A percentile compares a stretch with the other conserved stretches of the same genome.
These are phyloP conservation scores for Glomus cerebriforme DNA, from an alignment of 192 early-diverging fungal genomes.

Conservation along the genomic window DNA sequence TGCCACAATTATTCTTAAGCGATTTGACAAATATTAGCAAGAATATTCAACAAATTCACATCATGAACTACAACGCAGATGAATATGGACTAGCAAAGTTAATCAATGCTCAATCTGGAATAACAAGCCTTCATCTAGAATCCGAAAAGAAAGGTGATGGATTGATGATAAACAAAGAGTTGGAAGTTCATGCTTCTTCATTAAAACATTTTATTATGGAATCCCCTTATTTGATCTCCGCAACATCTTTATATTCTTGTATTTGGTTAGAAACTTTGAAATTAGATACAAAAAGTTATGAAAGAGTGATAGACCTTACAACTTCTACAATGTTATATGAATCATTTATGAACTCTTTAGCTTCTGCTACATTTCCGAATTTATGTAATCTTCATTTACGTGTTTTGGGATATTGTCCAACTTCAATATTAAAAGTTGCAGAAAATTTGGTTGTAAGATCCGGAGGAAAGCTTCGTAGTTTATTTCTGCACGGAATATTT, in stretches of 20 bases:
- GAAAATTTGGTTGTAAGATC: too few species aligned
- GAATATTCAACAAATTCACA: not conserved
- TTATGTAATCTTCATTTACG: too few species aligned
- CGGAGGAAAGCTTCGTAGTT: too few species aligned
- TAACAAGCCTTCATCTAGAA: not conserved
- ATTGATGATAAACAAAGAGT: not conserved
- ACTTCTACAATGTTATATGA: too few species aligned
- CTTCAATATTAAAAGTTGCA: too few species aligned
- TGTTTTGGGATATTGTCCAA: too few species aligned
- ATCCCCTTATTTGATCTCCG: not conserved
- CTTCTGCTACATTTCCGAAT: too few species aligned
- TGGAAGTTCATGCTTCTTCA: not conserved
- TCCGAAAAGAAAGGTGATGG: not conserved
- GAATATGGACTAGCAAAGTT: not conserved
- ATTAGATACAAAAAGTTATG: too few species aligned
- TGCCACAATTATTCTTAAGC: not conserved
- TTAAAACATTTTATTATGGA: not conserved
- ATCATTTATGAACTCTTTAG: too few species aligned
- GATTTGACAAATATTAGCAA: not conserved
- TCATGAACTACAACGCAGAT: not conserved
- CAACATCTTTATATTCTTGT: not conserved
- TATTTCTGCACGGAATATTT: too few species aligned
- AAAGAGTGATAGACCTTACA: too few species aligned
- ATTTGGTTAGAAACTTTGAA: not conserved
- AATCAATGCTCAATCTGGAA: not conserved